These are phyloP conservation scores for Penstemon barbatus DNA, from an alignment of 257 asterid genomes.

Conservation along the genomic window DNA sequence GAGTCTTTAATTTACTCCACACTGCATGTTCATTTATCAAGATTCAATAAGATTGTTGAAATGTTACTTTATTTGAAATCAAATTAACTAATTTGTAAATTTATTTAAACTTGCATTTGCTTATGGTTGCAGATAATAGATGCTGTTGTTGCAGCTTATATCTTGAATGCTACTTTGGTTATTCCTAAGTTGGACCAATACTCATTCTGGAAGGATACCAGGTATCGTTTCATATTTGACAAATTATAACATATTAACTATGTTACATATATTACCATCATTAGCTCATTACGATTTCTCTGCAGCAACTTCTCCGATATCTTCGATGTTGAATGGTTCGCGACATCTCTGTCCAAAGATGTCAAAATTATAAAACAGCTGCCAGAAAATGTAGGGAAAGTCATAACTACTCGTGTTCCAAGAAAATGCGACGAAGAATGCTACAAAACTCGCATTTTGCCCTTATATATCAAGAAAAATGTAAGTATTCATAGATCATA, in stretches of 20 bases:
- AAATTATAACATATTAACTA: not conserved
- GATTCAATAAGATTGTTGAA: too few species aligned
- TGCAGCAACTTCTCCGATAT: slow-evolving; percentile 85
- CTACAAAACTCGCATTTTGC: slow-evolving; percentile 62
- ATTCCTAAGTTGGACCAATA: slow-evolving; percentile 70
- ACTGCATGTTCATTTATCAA: too few species aligned
- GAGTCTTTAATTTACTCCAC: not conserved
- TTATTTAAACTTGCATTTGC: not conserved
- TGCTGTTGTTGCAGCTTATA: slow-evolving; percentile 78
- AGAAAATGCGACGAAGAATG: slow-evolving; percentile 63
- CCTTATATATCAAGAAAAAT: slow-evolving; percentile 51
- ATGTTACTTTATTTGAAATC: too few species aligned
- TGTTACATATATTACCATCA: not conserved
- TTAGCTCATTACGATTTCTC: slow-evolving; percentile 1
- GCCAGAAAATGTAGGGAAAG: slow-evolving; percentile 47
- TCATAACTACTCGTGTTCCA: slow-evolving; percentile 58
- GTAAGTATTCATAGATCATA: slow-evolving; percentile 35
- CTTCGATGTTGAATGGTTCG: slow-evolving; percentile 62
- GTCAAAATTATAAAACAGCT: slow-evolving; percentile 53
- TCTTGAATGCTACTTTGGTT: slow-evolving; percentile 69
- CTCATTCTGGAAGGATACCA: slow-evolving; percentile 84
- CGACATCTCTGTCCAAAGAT: slow-evolving; percentile 46
- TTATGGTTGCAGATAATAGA: slow-evolving; percentile 61
- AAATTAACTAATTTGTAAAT: too few species aligned
- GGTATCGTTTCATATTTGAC: slow-evolving; percentile 33